A percentile compares a stretch with the other conserved stretches of the same genome.
Evolutionary conservation across 257 asterid species (phyloP).

Genomic region (Paulownia fortunei): DNA sequence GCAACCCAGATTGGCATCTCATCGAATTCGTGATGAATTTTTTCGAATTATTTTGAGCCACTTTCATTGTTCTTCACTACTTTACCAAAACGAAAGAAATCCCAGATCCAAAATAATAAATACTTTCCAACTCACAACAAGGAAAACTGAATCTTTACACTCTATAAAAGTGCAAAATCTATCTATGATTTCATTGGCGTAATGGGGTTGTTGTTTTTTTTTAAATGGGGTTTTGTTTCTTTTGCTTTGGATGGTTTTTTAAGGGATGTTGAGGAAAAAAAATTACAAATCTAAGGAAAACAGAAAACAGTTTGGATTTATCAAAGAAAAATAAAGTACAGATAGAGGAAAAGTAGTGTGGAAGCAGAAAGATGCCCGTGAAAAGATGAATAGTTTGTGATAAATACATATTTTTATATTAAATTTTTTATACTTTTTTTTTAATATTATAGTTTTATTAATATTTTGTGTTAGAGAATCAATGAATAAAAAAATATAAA

Average conservation of each 20-base stretch:
- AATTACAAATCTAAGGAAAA: not conserved
- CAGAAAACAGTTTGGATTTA: conserved; percentile 17
- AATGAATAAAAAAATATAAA: no score
- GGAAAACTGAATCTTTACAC: not conserved
- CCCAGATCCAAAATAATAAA: not conserved
- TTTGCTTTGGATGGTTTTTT: not conserved
- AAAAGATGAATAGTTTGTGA: no score
- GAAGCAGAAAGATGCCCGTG: not conserved
- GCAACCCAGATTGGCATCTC: conserved; percentile 34
- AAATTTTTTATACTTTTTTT: no score
- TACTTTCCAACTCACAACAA: not conserved
- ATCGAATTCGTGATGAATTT: conserved; percentile 46
- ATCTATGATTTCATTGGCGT: not conserved
- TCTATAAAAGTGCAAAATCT: conserved; percentile 17
- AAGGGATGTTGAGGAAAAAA: not conserved
- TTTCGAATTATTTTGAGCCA: conserved; percentile 40
- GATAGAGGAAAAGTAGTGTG: not conserved
- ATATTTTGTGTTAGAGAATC: no score
- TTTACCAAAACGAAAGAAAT: conserved; percentile 14
- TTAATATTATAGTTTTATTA: no score
- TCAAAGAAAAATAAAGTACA: not conserved
- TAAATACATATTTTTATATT: no score
- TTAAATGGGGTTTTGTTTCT: no score
- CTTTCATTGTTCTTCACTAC: conserved; percentile 38
- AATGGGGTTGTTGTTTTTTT: not conserved